These are phyloP conservation scores for Chrysosphaeria jannelii DNA, from an alignment of 2,329 filamentous ascomycete genomes.

Conservation along the genomic window DNA sequence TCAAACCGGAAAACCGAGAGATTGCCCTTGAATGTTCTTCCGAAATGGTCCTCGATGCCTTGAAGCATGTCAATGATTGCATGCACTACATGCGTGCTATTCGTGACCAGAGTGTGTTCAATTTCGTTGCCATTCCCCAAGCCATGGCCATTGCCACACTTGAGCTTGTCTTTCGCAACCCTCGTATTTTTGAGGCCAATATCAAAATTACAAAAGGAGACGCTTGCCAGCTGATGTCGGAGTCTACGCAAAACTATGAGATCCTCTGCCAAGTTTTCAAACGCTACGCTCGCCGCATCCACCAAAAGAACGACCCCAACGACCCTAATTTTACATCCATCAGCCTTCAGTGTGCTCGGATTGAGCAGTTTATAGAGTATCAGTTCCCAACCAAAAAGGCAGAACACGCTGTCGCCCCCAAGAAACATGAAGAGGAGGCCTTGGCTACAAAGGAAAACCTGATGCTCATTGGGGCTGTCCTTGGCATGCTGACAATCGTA, in stretches of 20 bases:
- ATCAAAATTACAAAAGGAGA: constrained; percentile 93
- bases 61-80: constrained; percentile 71
- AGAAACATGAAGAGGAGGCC: constrained; percentile 12
- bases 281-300: constrained; percentile 49
- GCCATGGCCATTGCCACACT: constrained; percentile 91
- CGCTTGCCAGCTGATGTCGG: constrained; percentile 70
- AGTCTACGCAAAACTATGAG: constrained; percentile 72
- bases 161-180: constrained; percentile 77
- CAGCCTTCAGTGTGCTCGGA: constrained; percentile 69
- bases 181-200: constrained; percentile 55
- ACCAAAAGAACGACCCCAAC: constrained; percentile 75
- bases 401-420: constrained; percentile 3
- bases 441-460: constrained; percentile 27
- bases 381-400: constrained; percentile 54
- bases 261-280: constrained; percentile 60
- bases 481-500: constrained; percentile 39
- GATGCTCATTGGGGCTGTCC: constrained; percentile 34
- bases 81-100: constrained; percentile 94
- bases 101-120: constrained; percentile 90
- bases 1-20: constrained; percentile 32
- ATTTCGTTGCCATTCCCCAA: constrained; percentile 93
- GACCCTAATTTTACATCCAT: constrained; percentile 86
- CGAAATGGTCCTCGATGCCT: constrained; percentile 77
- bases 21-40: constrained; percentile 63
- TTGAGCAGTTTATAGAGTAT: constrained; percentile 84